A percentile compares a stretch with the other conserved stretches of the same genome.
Evolutionary conservation across 768 basidiomycete genomes (phyloP).

Genomic region (Fomitopsis pulvina): DNA sequence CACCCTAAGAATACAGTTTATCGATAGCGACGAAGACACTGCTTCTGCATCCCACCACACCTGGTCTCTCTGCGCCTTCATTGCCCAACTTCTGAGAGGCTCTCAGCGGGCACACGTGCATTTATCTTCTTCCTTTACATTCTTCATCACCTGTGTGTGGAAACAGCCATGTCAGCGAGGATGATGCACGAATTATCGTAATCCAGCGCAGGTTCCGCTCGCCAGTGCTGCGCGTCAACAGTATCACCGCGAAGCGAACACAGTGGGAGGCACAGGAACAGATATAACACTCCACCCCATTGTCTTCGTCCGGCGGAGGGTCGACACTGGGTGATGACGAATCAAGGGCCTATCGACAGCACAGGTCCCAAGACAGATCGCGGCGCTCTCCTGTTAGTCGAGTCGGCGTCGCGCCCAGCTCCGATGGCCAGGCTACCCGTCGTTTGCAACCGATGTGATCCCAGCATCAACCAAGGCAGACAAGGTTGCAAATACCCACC

Average conservation of each 20-base stretch:
- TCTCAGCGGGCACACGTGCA: slow-evolving; percentile 33
- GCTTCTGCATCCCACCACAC: slow-evolving; percentile 4
- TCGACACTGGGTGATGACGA: background rate
- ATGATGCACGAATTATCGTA: background rate
- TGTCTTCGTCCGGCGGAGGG: background rate
- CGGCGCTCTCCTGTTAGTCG: slow-evolving; percentile 10
- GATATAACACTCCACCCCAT: background rate
- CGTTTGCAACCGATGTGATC: background rate
- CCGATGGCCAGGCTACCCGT: too few relatives aligned
- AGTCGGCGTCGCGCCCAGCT: too few relatives aligned
- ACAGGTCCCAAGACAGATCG: background rate
- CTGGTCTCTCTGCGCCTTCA: background rate
- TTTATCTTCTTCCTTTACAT: slow-evolving; percentile 43
- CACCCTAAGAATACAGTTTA: slow-evolving; percentile 2
- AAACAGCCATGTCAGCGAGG: background rate
- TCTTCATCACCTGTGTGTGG: slow-evolving; percentile 39
- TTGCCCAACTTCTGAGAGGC: background rate
- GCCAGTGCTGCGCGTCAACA: slow-evolving; percentile 4
- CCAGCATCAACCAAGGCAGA: background rate
- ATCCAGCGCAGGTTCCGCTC: background rate
- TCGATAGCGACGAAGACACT: slow-evolving; percentile 13
- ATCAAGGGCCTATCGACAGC: background rate
- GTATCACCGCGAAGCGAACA: background rate
- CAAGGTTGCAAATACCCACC: slow-evolving; percentile 33
- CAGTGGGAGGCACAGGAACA: background rate